Base-by-base conservation (phyloP, 2,329 filamentous ascomycete species). In the Botrytis paeoniae region DNA sequence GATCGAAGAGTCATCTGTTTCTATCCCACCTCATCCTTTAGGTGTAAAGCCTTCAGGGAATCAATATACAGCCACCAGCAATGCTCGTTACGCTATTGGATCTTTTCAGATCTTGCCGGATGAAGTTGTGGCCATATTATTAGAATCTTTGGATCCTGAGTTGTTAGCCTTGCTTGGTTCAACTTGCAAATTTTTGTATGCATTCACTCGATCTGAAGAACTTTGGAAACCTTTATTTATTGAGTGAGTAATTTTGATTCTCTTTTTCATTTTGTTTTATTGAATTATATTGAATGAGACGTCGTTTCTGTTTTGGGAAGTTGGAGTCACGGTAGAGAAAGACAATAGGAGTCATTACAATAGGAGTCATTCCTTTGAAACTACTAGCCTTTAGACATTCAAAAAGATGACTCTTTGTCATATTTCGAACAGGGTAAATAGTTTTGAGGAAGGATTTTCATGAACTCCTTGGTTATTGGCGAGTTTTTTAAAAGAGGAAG, bases 31-130 rank as follows among this genome's bases (percentile, higher is more conserved):
- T 57, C 95, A 98, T 84, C 94, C 94, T 54, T 85, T 97, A 64
- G 92, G 92, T 45, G 86, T 98, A 76, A 96, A 94, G 80, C 95
- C 96, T 1, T 87, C 92, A 75, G 96, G 95, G 54, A 98, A 99
- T 84, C 90, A 91, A 77, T 91, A 87, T 87, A 89, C 89, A 32
- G 85, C 89, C 20, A 85, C 85, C 3, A 85, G 85, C 72, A 93
- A 93, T 83, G 88, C 94, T 65, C 92, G 93, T 74, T 82, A 84
- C 66, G 86, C 85, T 57, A 87, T 89, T 75, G 95, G 94, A 25
- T 80, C 80, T 8, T 92, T 97, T 80, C 86, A 87, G 73, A 81
- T 82, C 57, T 83, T 97, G 70, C 92, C 95, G 5, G 95, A 98
- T 82, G 94, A 98, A 82, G 83, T 96, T 77, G 84, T 98, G 68